Percentiles rank a stretch among this genome's conserved stretches.
These are phyloP conservation scores for Aspergillus nanangensis DNA, from an alignment of 495 filamentous ascomycete species.

Conservation along the genomic window DNA sequence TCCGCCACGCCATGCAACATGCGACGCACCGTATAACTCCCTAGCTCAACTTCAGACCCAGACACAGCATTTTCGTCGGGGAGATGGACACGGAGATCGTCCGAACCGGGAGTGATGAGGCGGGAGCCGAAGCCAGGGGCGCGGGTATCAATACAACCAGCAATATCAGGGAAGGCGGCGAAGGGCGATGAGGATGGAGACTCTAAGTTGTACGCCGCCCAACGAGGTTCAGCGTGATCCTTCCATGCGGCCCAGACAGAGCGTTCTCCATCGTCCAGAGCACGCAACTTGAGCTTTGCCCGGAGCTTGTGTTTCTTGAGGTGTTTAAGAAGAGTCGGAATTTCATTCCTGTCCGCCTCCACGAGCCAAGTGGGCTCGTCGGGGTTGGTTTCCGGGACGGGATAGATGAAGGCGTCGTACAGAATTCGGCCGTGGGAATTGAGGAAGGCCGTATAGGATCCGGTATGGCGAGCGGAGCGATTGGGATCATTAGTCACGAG, in stretches of 20 bases:
- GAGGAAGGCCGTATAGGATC: constrained; percentile 77
- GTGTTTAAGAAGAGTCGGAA: constrained; percentile 57
- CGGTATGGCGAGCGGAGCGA: constrained; percentile 26
- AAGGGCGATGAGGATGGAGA: constrained; percentile 28
- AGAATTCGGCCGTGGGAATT: constrained; percentile 79
- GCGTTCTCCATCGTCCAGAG: constrained; percentile 58
- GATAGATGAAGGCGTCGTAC: constrained; percentile 88
- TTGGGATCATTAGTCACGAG: constrained; percentile 37
- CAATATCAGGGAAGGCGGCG: constrained; percentile 17
- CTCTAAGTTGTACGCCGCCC: constrained; percentile 43
- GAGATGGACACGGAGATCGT: constrained; percentile 34
- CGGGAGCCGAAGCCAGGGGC: constrained; percentile 66
- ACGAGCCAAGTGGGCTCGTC: constrained; percentile 64
- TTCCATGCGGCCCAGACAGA: constrained; percentile 68
- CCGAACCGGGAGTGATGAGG: constrained; percentile 42
- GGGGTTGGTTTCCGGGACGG: constrained; percentile 31
- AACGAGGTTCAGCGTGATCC: constrained; percentile 35
- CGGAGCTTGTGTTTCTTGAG: constrained; percentile 80
- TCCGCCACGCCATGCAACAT: constrained; percentile 79
- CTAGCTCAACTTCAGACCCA: constrained; percentile 30
- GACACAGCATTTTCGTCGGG: constrained; percentile 31
- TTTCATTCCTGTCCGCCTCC: constrained; percentile 71
- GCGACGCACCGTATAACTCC: constrained; percentile 62
- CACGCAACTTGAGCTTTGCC: constrained; percentile 64
- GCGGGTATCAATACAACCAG: constrained; percentile 55